A percentile compares a stretch with the other conserved stretches of the same genome.
These are phyloP conservation scores for Millerago galiae DNA, from an alignment of 805 yeast genomes.

Conservation along the genomic window DNA sequence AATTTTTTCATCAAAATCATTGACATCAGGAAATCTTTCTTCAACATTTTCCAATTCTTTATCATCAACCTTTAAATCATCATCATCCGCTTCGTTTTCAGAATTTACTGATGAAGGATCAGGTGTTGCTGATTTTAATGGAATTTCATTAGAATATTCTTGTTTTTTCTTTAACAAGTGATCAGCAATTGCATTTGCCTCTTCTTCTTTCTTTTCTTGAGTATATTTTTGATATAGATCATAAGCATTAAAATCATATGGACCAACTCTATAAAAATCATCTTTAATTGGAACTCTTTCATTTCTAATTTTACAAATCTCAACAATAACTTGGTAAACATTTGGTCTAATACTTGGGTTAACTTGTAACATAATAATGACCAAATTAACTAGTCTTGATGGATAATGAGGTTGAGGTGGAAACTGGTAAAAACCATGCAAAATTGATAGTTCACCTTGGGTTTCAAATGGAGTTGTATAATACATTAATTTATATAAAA, in stretches of 20 bases:
- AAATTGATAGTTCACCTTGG: conserved; percentile 54
- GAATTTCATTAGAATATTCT: conserved; percentile 3
- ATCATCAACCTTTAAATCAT: conserved; percentile 1
- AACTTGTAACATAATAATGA: conserved; percentile 74
- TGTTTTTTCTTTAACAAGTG: conserved; percentile 10
- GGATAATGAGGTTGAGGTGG: conserved; percentile 67
- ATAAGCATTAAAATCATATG: conserved; percentile 51
- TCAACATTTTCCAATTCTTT: conserved; percentile 29
- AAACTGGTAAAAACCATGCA: conserved; percentile 77
- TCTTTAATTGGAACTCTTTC: conserved; percentile 41
- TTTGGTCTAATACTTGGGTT: conserved; percentile 82
- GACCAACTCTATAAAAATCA: conserved; percentile 36
- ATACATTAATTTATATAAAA: conserved; percentile 70
- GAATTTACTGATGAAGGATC: not conserved
- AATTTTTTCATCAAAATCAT: not conserved
- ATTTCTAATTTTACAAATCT: conserved; percentile 55
- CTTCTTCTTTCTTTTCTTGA: conserved; percentile 15
- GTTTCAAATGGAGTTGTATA: conserved; percentile 79
- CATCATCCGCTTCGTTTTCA: not conserved
- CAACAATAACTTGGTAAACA: conserved; percentile 68
- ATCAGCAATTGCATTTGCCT: conserved; percentile 22
- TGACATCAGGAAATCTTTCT: conserved; percentile 43
- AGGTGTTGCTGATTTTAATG: not conserved
- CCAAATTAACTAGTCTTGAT: conserved; percentile 64
- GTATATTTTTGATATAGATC: conserved; percentile 37